phyloP scores from a whole-genome alignment of 345 rosid species.

The Gossypium sturtianum region DNA sequence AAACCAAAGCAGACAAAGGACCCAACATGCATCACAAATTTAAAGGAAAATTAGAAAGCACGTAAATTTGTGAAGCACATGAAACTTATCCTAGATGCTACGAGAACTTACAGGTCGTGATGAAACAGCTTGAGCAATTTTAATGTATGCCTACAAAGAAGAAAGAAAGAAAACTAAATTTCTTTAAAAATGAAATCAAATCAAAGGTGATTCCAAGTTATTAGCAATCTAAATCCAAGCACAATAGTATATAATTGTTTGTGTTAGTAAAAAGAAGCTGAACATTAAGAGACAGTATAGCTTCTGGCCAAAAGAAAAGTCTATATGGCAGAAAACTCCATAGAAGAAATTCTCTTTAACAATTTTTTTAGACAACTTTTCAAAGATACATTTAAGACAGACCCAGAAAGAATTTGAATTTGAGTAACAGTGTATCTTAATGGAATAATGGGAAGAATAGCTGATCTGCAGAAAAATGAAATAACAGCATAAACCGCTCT shows the following conservation, averaged over 20 bases:
- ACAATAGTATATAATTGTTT: not conserved
- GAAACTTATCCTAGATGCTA: not conserved
- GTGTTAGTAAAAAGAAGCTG: not conserved
- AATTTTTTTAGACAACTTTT: not conserved
- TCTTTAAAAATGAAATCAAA: not conserved
- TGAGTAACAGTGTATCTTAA: not conserved
- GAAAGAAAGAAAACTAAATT: constrained; percentile 8
- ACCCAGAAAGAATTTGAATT: not conserved
- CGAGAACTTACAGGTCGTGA: constrained; percentile 72
- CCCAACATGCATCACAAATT: not conserved
- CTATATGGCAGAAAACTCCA: not conserved
- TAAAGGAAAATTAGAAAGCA: not conserved
- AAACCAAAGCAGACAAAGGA: not conserved
- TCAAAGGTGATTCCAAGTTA: not conserved
- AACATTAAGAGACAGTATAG: not conserved
- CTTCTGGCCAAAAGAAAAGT: not conserved
- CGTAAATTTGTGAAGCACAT: not conserved
- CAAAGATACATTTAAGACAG: not conserved
- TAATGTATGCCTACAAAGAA: constrained; percentile 67
- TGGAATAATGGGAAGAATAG: not conserved
- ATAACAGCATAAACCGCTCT: not conserved
- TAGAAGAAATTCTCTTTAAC: not conserved
- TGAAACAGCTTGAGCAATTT: constrained; percentile 92
- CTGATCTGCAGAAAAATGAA: not conserved
- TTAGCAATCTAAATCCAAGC: constrained; percentile 5